Evolutionary conservation across 768 basidiomycete species (phyloP).

Genomic region (Trametes meyenii): DNA sequence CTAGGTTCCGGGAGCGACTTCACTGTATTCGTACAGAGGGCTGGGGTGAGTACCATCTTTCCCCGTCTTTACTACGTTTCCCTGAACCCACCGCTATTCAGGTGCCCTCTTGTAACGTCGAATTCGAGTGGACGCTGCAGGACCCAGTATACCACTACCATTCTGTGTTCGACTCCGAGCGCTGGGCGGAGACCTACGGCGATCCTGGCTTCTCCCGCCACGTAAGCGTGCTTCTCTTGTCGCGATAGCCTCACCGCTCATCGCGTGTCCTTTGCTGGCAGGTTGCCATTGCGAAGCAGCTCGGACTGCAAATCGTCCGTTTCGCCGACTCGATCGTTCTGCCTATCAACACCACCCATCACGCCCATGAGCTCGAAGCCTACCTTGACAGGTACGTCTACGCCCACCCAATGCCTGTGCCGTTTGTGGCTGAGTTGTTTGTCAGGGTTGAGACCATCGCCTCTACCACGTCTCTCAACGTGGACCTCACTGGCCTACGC

Average conservation of each 20-base stretch:
- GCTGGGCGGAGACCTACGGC: slow-evolving; percentile 64
- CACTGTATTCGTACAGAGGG: slow-evolving; percentile 86
- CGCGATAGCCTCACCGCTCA: neutral
- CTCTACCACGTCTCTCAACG: slow-evolving; percentile 19
- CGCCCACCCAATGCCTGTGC: slow-evolving; percentile 12
- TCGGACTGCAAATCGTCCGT: slow-evolving; percentile 58
- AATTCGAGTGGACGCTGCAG: slow-evolving; percentile 40
- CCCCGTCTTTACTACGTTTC: slow-evolving; percentile 20
- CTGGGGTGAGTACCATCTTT: slow-evolving; percentile 51
- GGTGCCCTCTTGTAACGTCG: slow-evolving; percentile 40
- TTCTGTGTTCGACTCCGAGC: slow-evolving; percentile 58
- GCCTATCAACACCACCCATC: slow-evolving; percentile 72
- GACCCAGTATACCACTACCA: slow-evolving; percentile 65
- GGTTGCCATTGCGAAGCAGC: slow-evolving; percentile 61
- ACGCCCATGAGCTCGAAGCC: slow-evolving; percentile 52
- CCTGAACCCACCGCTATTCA: slow-evolving; percentile 37
- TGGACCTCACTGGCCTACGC: slow-evolving; percentile 48
- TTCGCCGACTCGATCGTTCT: slow-evolving; percentile 56
- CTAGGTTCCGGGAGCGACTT: slow-evolving; percentile 91
- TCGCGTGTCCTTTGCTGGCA: slow-evolving; percentile 25
- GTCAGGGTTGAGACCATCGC: slow-evolving; percentile 36
- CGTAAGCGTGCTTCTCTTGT: slow-evolving; percentile 35
- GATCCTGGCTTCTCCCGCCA: slow-evolving; percentile 66
- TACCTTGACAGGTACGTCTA: slow-evolving; percentile 53
- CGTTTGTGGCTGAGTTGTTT: neutral